Percentiles rank a stretch among this genome's conserved stretches.
These are phyloP conservation scores for Candida cerambycidarum DNA, from an alignment of 805 yeast species.

Conservation along the genomic window DNA sequence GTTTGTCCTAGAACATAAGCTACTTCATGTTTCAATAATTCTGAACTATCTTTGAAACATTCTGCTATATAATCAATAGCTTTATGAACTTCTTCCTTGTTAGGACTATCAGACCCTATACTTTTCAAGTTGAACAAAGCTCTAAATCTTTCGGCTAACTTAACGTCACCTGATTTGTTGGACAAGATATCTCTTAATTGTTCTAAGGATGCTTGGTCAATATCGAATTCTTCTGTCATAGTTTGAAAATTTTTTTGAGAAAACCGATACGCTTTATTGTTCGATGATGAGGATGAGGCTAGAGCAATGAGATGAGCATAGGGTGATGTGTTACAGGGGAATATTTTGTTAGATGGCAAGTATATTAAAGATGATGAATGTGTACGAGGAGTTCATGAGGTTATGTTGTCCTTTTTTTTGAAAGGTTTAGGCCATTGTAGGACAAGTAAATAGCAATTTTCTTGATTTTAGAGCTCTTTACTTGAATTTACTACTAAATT, in stretches of 20 bases:
- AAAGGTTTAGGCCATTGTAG: neutral
- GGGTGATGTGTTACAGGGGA: too few species aligned
- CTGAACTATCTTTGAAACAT: constrained; percentile 79
- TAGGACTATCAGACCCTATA: constrained; percentile 70
- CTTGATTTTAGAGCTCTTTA: neutral
- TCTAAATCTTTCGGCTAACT: constrained; percentile 85
- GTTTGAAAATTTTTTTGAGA: constrained; percentile 9
- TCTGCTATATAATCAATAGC: constrained; percentile 85
- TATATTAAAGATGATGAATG: neutral
- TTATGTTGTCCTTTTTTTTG: neutral
- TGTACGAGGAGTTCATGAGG: neutral
- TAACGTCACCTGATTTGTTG: constrained; percentile 65
- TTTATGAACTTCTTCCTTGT: constrained; percentile 51
- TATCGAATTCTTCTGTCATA: constrained; percentile 26
- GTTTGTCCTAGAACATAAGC: constrained; percentile 98
- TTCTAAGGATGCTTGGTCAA: constrained; percentile 51
- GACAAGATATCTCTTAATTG: constrained; percentile 69
- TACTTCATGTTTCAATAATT: constrained; percentile 93
- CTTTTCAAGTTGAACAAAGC: constrained; percentile 90
- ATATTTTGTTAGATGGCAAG: too few species aligned
- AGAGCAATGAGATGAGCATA: too few species aligned
- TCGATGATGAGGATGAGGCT: neutral
- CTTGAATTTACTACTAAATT: too few species aligned
- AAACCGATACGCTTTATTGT: constrained; percentile 3
- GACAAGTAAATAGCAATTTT: neutral